Conservation (phyloP, 2,329 filamentous ascomycete species). For the Blastomyces silverae region DNA sequence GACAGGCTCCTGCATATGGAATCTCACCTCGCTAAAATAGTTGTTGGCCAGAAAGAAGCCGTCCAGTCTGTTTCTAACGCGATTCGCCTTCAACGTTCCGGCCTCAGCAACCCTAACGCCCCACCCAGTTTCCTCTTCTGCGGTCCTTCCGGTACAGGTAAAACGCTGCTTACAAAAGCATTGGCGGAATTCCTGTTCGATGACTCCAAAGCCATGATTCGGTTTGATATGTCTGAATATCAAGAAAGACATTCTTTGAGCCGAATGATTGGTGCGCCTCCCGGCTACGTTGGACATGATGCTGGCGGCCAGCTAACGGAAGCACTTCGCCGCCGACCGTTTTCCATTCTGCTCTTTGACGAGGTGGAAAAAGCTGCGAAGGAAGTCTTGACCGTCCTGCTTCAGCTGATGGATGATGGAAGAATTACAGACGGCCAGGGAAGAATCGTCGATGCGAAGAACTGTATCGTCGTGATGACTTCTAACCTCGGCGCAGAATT, state of each 20-base stretch:
- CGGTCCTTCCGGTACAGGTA: constrained; percentile 95
- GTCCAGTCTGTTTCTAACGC: constrained; percentile 90
- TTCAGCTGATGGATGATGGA: constrained; percentile 99
- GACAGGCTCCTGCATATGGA: constrained; percentile 99
- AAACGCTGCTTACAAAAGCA: constrained; percentile 93
- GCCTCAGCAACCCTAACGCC: constrained; percentile 90
- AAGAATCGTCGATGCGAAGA: constrained; percentile 86
- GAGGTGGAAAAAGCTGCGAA: constrained; percentile 99
- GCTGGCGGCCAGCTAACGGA: constrained; percentile 94
- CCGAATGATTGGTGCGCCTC: constrained; percentile 95
- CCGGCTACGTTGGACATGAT: constrained; percentile 95
- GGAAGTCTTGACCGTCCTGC: constrained; percentile 88
- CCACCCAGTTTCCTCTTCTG: constrained; percentile 98
- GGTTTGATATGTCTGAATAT: constrained; percentile 99
- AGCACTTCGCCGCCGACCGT: constrained; percentile 84
- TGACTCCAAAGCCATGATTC: constrained; percentile 94
- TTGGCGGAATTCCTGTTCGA: constrained; percentile 97
- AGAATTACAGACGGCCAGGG: constrained; percentile 98
- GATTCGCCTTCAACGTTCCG: constrained; percentile 89
- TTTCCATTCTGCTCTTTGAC: constrained; percentile 96
- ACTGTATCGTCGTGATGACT: constrained; percentile 99
- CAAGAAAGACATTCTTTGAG: constrained; percentile 93
- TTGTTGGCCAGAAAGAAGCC: constrained; percentile 91
- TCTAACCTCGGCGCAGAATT: constrained; percentile 95
- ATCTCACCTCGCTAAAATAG: constrained; percentile 69